These are phyloP conservation scores for Vicia faba DNA, from an alignment of 306 rosid genomes.

Conservation along the genomic window DNA sequence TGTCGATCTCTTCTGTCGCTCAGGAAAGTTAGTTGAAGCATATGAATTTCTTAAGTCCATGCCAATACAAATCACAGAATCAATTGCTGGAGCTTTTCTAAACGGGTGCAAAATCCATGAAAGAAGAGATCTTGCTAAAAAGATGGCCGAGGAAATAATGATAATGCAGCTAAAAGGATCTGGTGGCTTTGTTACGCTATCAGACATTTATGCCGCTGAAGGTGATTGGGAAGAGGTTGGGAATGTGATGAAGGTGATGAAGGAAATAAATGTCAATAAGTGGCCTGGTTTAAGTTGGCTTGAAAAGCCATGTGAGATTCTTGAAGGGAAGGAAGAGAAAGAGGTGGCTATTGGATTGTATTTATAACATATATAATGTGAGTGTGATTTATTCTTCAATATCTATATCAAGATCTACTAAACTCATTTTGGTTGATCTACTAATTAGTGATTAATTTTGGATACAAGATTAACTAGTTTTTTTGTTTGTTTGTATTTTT, in stretches of 20 bases:
- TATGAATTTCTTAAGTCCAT: constrained; percentile 51
- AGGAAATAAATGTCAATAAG: constrained; percentile 49
- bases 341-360: constrained; percentile 12
- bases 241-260: constrained; percentile 57
- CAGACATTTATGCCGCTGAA: constrained; percentile 67
- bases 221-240: constrained; percentile 76
- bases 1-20: constrained; percentile 65
- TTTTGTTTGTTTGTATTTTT: constrained; percentile 31
- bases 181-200: constrained; percentile 59
- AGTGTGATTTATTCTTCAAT: not conserved
- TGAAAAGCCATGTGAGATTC: constrained; percentile 33
- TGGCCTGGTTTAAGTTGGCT: constrained; percentile 60
- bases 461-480: not conserved
- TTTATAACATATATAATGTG: constrained; percentile 13
- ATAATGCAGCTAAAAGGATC: constrained; percentile 53
- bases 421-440: constrained; percentile 18
- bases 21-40: constrained; percentile 66
- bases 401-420: constrained; percentile 32
- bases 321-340: constrained; percentile 13
- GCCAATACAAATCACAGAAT: constrained; percentile 53
- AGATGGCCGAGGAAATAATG: constrained; percentile 51
- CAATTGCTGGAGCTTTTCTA: constrained; percentile 64
- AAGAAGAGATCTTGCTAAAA: constrained; percentile 61
- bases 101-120: constrained; percentile 68
- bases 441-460: not conserved